Conservation (phyloP, 495 filamentous ascomycete genomes). For the Neurospora tetraspora region DNA sequence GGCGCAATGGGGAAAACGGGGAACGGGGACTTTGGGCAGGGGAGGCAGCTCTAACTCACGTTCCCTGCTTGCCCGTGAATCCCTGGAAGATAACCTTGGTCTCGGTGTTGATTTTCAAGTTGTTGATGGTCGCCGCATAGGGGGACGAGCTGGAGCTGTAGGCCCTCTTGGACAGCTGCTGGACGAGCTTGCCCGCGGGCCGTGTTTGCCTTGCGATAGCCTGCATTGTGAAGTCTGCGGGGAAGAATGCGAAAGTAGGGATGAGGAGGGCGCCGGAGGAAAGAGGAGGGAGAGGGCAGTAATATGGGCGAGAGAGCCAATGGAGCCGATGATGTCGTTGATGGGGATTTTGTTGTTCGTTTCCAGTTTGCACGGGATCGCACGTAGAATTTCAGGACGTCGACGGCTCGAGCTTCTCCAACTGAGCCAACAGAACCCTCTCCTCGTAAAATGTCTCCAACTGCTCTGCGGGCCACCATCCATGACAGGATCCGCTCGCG, state of each 20-base stretch:
- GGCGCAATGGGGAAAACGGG: constrained; percentile 1
- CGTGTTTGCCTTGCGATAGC: constrained; percentile 37
- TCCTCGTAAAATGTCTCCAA: not conserved
- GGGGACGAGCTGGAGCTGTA: constrained; percentile 59
- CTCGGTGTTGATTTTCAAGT: constrained; percentile 83
- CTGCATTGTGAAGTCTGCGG: constrained; percentile 28
- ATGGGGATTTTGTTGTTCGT: not conserved
- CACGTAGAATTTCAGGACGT: not conserved
- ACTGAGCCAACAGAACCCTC: not conserved
- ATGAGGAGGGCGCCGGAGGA: not conserved
- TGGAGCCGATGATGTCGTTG: not conserved
- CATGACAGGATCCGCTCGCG: not conserved
- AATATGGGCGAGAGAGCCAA: not conserved
- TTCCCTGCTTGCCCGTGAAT: constrained; percentile 98
- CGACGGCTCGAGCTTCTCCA: not conserved
- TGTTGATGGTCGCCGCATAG: constrained; percentile 76
- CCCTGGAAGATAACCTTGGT: constrained; percentile 96
- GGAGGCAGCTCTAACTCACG: constrained; percentile 49
- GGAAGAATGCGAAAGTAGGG: not conserved
- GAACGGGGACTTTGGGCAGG: not conserved
- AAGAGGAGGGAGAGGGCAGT: not conserved
- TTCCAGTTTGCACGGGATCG: not conserved
- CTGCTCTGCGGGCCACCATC: not conserved
- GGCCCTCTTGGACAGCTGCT: constrained; percentile 44
- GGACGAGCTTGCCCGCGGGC: constrained; percentile 34